Base-by-base conservation (phyloP, 2,329 filamentous ascomycete species). In the Tolypocladium inflatum region DNA sequence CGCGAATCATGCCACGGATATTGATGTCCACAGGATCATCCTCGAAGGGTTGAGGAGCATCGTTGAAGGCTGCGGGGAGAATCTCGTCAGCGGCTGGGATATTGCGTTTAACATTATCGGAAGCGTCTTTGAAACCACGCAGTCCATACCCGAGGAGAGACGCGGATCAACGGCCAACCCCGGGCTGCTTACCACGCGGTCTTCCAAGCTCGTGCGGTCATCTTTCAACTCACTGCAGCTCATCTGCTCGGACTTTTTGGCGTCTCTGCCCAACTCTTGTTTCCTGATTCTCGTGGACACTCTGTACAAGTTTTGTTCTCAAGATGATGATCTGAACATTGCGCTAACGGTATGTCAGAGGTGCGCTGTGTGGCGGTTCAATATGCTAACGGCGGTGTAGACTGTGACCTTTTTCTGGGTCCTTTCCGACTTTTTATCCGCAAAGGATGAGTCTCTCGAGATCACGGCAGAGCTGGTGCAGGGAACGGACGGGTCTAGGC, bases 371-470 rank as follows among this genome's bases (percentile, higher is more conserved):
- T 38, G 21, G 37, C 17, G 21, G 19, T 35, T n/a, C 23, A 17
- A 17, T 6, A 15, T 54, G 30, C 55, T 62, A 48, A 59, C 21
- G 15, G 37, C n/a, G 15, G n/a, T 41, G 26, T 42, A 90, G 84
- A 94, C 92, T 1, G 90, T 96, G 10, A 96, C 93, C 0, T 94
- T 96, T 68, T 96, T 96, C 71, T 97, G 92, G 91, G 92, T 93
- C 57, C 82, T 97, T 9, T 96, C 93, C 0, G 92, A 97, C 70
- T 94, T 92, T 62, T 78, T 97, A 5, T 86, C 84, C 1, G 75
- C 79, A 3, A 83, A 82, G 63, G 83, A 79, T 57, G 78, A 77
- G 59, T 77, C 80, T 0, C 80, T 87, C 51, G 78, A 80, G 1
- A 81, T 87, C 38, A 85, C 80, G 0, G 75, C 80, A 50, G 77